These are phyloP conservation scores for Microdochium paspali DNA, from an alignment of 2,329 filamentous ascomycete genomes.

Conservation along the genomic window DNA sequence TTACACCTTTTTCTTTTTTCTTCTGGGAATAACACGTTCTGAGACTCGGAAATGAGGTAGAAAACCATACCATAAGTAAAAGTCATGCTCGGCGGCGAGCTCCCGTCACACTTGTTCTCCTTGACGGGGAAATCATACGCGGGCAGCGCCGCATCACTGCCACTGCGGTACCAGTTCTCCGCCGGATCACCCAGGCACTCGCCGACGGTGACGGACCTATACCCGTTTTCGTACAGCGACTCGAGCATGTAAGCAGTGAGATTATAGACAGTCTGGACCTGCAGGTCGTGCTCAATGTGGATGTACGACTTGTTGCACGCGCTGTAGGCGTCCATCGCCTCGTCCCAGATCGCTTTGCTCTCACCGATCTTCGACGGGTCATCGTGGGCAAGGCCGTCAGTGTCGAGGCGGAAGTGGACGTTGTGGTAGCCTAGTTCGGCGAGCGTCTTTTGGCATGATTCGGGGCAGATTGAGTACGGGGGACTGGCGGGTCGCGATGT, in stretches of 20 bases:
- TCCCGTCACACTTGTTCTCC: neutral
- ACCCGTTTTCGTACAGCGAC: slow-evolving; percentile 30
- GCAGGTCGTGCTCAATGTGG: slow-evolving; percentile 36
- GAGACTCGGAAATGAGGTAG: no score
- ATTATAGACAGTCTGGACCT: slow-evolving; percentile 34
- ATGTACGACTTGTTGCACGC: slow-evolving; percentile 18
- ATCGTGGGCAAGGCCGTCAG: slow-evolving; percentile 17
- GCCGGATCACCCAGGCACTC: slow-evolving; percentile 42
- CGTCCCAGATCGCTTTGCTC: slow-evolving; percentile 26
- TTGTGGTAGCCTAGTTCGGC: slow-evolving; percentile 19
- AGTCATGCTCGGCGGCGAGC: neutral
- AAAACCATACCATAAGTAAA: neutral
- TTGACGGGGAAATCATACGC: slow-evolving; percentile 12
- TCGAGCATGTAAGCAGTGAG: slow-evolving; percentile 33
- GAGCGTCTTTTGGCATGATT: slow-evolving; percentile 14
- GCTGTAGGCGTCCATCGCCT: slow-evolving; percentile 17
- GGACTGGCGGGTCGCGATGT: no score
- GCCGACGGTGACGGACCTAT: slow-evolving; percentile 40
- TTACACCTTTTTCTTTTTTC: no score
- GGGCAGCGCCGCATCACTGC: slow-evolving; percentile 12
- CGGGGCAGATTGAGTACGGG: slow-evolving; percentile 20
- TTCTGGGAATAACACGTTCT: no score
- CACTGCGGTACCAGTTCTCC: slow-evolving; percentile 42
- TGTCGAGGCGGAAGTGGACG: slow-evolving; percentile 21
- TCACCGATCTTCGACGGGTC: slow-evolving; percentile 20